These are phyloP conservation scores for Trametes sp. DNA, from an alignment of 1,284 basidiomycete species.

Conservation along the genomic window DNA sequence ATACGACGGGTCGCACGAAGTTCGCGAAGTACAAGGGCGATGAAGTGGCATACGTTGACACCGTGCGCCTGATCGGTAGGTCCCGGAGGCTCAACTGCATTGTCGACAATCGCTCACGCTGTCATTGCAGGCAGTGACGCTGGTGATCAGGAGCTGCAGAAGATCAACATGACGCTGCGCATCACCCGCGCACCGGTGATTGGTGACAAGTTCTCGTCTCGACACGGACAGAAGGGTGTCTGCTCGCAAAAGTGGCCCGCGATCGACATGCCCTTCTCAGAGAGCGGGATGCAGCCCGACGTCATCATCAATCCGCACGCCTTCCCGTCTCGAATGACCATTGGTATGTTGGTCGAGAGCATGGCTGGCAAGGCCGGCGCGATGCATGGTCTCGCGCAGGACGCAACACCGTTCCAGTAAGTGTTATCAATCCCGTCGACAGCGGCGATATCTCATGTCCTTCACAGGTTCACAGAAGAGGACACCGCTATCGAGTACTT, in stretches of 20 bases:
- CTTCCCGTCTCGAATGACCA: constrained; percentile 99
- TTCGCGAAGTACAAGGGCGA: constrained; percentile 98
- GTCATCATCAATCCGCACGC: constrained; percentile 99
- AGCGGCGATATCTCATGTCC: constrained; percentile 12
- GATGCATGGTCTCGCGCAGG: constrained; percentile 98
- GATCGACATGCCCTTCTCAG: constrained; percentile 98
- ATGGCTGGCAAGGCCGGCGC: constrained; percentile 99
- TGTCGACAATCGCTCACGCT: constrained; percentile 6
- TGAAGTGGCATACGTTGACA: constrained; percentile 90
- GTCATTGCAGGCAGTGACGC: constrained; percentile 74
- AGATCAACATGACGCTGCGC: constrained; percentile 93
- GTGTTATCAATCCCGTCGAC: constrained; percentile 34
- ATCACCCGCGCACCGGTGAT: constrained; percentile 97
- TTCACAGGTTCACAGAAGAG: constrained; percentile 87
- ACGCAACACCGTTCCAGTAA: constrained; percentile 97
- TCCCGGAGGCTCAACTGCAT: constrained; percentile 4
- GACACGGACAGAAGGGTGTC: constrained; percentile 99
- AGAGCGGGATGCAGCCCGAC: constrained; percentile 99
- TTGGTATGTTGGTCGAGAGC: constrained; percentile 99
- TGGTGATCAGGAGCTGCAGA: constrained; percentile 90
- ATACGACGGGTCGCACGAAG: constrained; percentile 83
- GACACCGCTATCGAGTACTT: constrained; percentile 98
- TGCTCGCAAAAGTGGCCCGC: constrained; percentile 99
- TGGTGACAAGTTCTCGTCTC: constrained; percentile 99
- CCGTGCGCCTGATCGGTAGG: constrained; percentile 90